Conservation (phyloP, 176 grass and related monocot genomes). For the Rhynchospora tenuis region DNA sequence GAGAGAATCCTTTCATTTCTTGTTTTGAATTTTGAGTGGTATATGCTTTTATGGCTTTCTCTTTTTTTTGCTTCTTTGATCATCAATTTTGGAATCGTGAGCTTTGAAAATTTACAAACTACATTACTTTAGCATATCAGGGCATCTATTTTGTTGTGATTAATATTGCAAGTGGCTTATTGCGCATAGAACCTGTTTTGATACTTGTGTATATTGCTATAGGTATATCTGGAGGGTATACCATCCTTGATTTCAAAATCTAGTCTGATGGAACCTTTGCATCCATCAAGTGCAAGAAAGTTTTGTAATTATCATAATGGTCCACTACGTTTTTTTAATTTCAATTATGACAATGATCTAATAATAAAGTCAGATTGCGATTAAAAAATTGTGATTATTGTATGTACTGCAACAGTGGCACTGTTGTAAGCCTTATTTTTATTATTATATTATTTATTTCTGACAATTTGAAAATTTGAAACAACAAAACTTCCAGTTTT, state of each 20-base stretch:
- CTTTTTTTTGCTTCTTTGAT: constrained; percentile 42
- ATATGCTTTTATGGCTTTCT: constrained; percentile 81
- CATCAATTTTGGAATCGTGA: constrained; percentile 54
- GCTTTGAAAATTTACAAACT: constrained; percentile 4
- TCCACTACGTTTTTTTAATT: constrained; percentile 53
- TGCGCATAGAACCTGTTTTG: constrained; percentile 22
- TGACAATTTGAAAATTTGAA: neutral
- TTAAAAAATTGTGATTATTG: neutral
- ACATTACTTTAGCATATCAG: constrained; percentile 24
- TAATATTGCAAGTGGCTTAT: constrained; percentile 30
- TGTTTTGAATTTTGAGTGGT: constrained; percentile 81
- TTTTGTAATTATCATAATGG: constrained; percentile 36
- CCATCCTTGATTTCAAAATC: constrained; percentile 33
- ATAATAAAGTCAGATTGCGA: constrained; percentile 25
- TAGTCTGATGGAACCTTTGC: constrained; percentile 55
- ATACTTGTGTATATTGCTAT: constrained; percentile 29
- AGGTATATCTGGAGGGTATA: constrained; percentile 83
- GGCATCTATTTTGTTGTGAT: constrained; percentile 48
- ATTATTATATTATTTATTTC: constrained; percentile 1
- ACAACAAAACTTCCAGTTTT: neutral
- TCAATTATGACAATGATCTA: constrained; percentile 40
- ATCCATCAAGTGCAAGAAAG: constrained; percentile 45
- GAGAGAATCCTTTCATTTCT: constrained; percentile 48
- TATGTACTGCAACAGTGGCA: constrained; percentile 22
- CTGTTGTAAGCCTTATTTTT: neutral